Base-by-base conservation (phyloP, 768 basidiomycete genomes). In the Coprinopsis cinerea region DNA sequence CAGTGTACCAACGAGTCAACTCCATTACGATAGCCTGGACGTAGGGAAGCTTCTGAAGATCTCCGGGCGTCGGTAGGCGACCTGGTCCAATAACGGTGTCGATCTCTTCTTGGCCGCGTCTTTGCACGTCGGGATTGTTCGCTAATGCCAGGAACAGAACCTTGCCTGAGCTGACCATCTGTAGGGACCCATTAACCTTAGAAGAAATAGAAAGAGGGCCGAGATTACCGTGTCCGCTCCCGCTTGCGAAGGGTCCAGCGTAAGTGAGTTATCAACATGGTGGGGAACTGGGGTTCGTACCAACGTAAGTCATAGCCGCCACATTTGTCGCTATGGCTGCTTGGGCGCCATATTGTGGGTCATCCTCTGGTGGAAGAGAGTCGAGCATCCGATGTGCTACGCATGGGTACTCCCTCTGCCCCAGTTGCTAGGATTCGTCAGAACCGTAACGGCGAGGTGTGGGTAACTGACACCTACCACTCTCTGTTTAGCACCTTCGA, bases 11-110 rank as follows among this genome's bases (percentile, higher is more conserved):
- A 23, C 61, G 49, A 7, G 52, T 43, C 0, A 53, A 43, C 44
- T 73, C 71, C 44, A 67, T 63, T 18, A 71, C 37, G 9, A 72
- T 51, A 1, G 63, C 63, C 24, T 67, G 61, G 18, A 72, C 48
- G 47, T 71, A 77, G 1, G 70, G 69, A 2, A 74, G 55, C 20
- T 53, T 34, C 4, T 44, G 17, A 6, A 28, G 32, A 35, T 61
- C 57, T 10, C 22, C 23, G 30, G 45, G 49, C 18, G 51, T 51
- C 9, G 59, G 59, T 3, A 59, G 47, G 18, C 54, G 34, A 22
- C 42, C 49, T 11, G 47, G 41, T 3, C 53, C 55, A n/a, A 56
- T 22, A 15, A 57, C 54, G n/a, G 23, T 6, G 40, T 59, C 59
- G 3, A 57, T 48, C 30, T 56, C 52, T 6, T 18, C 55, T 48